Percentiles rank a stretch among this genome's conserved stretches.
These are phyloP conservation scores for Hymenoscyphus fraxineus DNA, from an alignment of 2,329 filamentous ascomycete species.

Conservation along the genomic window DNA sequence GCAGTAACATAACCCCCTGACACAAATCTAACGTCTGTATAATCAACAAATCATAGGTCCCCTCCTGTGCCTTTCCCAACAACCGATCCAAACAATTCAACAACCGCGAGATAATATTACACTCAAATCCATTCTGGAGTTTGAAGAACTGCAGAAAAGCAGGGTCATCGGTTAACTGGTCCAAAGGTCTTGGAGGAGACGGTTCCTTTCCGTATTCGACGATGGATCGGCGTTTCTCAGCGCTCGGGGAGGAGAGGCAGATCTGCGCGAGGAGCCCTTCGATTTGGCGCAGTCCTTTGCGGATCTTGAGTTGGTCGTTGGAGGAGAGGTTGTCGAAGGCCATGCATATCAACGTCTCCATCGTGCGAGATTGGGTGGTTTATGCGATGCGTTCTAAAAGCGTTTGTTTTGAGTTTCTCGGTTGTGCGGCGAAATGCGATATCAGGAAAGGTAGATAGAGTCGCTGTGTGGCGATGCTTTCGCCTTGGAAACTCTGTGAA, in stretches of 20 bases:
- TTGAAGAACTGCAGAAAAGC: constrained; percentile 96
- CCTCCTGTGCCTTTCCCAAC: constrained; percentile 76
- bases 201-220: constrained; percentile 38
- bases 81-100: constrained; percentile 82
- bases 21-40: constrained; percentile 83
- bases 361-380: constrained; percentile 40
- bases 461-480: too few species aligned
- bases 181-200: constrained; percentile 55
- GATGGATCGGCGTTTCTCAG: constrained; percentile 29
- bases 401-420: background rate
- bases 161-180: constrained; percentile 72
- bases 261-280: constrained; percentile 93
- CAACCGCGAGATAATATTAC: constrained; percentile 87
- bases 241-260: constrained; percentile 58
- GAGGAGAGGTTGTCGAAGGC: constrained; percentile 81
- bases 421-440: too few species aligned
- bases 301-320: constrained; percentile 66
- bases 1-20: constrained; percentile 81
- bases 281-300: constrained; percentile 90
- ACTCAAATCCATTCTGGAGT: constrained; percentile 94
- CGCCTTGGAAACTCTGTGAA: background rate
- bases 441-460: too few species aligned
- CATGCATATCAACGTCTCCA: constrained; percentile 89
- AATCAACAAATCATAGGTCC: constrained; percentile 83
- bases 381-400: background rate